phyloP scores from a whole-genome alignment of 441 rosid genomes.

The Gossypium lobatum region DNA sequence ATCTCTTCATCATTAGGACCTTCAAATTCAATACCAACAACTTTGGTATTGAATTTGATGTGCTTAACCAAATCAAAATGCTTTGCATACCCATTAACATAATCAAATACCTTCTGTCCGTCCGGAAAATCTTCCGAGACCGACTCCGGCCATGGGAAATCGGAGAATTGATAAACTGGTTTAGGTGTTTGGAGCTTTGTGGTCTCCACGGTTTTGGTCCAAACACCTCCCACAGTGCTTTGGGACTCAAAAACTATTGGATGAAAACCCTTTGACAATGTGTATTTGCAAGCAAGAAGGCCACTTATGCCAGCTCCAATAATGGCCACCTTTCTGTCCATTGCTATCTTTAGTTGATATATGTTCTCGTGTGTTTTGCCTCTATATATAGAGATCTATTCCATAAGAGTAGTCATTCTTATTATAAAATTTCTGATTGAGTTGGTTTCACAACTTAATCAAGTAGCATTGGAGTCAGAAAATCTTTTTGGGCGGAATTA shows the following conservation, averaged over 20 bases:
- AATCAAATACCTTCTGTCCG: conserved; percentile 31
- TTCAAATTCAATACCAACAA: conserved; percentile 23
- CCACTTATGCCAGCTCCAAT: conserved; percentile 51
- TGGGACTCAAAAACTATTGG: conserved; percentile 41
- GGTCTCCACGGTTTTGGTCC: conserved; percentile 31
- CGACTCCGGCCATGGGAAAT: conserved; percentile 42
- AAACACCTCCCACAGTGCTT: conserved; percentile 33
- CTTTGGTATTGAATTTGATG: conserved; percentile 32
- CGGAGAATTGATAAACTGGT: conserved; percentile 35
- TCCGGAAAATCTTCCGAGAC: conserved; percentile 27
- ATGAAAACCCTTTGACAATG: conserved; percentile 32
- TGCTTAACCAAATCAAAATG: conserved; percentile 28
- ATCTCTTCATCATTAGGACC: conserved; percentile 18
- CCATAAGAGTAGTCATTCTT: not conserved
- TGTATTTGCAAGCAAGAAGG: conserved; percentile 42
- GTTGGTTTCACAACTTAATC: no score
- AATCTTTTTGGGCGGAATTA: no score
- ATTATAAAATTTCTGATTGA: not conserved
- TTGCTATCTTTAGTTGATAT: not conserved
- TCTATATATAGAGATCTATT: not conserved
- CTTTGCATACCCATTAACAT: conserved; percentile 26
- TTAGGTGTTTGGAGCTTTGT: conserved; percentile 45
- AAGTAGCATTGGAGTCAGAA: no score
- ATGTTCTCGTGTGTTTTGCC: not conserved
- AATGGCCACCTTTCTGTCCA: not conserved